Percentiles rank a stretch among this genome's conserved stretches.
Evolutionary conservation across 2,329 filamentous ascomycete species (phyloP).

Genomic region (Fusarium phyllophilum): DNA sequence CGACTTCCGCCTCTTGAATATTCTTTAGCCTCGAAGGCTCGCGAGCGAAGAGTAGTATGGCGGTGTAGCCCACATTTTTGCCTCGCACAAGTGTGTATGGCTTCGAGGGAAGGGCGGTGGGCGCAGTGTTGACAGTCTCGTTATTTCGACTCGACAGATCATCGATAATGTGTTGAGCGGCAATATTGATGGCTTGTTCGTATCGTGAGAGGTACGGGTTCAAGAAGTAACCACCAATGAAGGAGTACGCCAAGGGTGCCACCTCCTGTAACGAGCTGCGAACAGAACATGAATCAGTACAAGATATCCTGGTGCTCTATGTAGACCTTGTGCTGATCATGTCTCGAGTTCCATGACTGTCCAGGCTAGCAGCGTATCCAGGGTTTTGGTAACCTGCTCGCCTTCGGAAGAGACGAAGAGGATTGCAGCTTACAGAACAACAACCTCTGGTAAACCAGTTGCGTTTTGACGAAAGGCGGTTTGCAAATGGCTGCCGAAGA

Average conservation of each 20-base stretch:
- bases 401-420: conserved; percentile 17
- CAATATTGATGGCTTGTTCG: conserved; percentile 75
- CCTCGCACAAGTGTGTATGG: conserved; percentile 77
- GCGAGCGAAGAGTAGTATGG: conserved; percentile 83
- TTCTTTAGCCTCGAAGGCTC: conserved; percentile 68
- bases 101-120: conserved; percentile 40
- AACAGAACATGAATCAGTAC: conserved; percentile 39
- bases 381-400: conserved; percentile 4
- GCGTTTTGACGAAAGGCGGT: conserved; percentile 63
- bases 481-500: conserved; percentile 78
- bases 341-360: conserved; percentile 15
- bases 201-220: conserved; percentile 79
- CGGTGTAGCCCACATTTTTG: conserved; percentile 88
- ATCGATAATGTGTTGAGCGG: conserved; percentile 48
- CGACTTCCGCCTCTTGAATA: conserved; percentile 82
- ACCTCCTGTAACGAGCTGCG: conserved; percentile 86
- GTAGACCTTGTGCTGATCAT: background rate
- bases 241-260: conserved; percentile 83
- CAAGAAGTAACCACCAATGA: conserved; percentile 85
- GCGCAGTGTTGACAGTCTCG: conserved; percentile 7
- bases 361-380: conserved; percentile 9
- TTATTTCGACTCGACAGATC: conserved; percentile 7
- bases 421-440: conserved; percentile 63
- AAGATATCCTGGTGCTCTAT: conserved; percentile 11
- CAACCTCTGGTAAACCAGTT: conserved; percentile 61